Evolutionary conservation across 306 rosid genomes (phyloP).

Genomic region (Vigna nakashimae): DNA sequence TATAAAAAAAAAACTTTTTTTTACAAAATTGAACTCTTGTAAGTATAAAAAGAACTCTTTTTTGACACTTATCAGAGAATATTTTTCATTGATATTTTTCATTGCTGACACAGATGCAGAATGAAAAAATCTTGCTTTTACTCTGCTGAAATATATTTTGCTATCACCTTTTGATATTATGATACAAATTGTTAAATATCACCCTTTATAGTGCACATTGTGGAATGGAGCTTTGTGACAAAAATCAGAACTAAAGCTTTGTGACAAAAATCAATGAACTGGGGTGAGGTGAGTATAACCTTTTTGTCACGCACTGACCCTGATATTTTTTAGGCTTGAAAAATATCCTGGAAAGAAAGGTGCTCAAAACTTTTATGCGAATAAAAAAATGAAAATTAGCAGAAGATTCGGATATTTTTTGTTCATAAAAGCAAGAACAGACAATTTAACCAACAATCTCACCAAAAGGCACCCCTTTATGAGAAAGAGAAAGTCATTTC

Average conservation of each 20-base stretch:
- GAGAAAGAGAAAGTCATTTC: no score
- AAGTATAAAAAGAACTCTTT: no score
- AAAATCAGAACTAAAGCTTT: not conserved
- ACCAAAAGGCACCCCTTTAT: not conserved
- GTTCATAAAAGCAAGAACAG: not conserved
- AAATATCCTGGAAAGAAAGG: conserved; percentile 14
- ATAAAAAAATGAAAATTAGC: not conserved
- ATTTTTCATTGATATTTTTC: not conserved
- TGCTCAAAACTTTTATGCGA: not conserved
- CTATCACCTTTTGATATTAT: not conserved
- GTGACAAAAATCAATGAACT: not conserved
- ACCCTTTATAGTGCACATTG: not conserved
- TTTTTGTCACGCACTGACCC: conserved; percentile 16
- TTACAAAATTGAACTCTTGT: no score
- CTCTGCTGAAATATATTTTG: conserved; percentile 8
- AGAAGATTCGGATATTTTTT: not conserved
- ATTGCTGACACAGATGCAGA: not conserved
- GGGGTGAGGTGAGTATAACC: not conserved
- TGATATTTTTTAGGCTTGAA: conserved; percentile 16
- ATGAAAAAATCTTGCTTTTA: not conserved
- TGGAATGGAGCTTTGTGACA: not conserved
- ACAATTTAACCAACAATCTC: not conserved
- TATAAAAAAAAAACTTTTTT: no score
- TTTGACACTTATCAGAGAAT: no score
- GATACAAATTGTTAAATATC: conserved; percentile 9